Conservation (phyloP, 768 basidiomycete species). For the Kwoniella europaea region DNA sequence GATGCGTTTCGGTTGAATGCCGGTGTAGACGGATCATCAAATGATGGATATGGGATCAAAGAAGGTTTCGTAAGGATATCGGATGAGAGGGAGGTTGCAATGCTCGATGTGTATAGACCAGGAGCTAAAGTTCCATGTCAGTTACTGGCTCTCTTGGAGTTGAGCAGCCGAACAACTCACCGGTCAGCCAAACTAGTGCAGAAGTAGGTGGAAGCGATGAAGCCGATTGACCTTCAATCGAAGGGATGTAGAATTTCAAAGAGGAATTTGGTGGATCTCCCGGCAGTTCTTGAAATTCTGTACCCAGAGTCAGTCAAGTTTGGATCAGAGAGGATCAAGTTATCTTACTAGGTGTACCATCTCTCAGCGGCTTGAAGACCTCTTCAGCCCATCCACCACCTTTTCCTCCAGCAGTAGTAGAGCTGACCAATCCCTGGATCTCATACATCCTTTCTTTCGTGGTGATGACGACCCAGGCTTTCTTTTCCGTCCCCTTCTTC, state of each 20-base stretch:
- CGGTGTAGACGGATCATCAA: conserved; percentile 34
- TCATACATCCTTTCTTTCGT: conserved; percentile 90
- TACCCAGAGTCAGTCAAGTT: conserved; percentile 18
- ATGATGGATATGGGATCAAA: conserved; percentile 52
- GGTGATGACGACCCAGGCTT: conserved; percentile 73
- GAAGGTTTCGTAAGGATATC: conserved; percentile 59
- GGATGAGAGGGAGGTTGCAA: conserved; percentile 75
- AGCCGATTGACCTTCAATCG: conserved; percentile 63
- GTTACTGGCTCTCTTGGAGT: not conserved
- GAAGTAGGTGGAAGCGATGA: conserved; percentile 66
- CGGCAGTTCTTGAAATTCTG: conserved; percentile 89
- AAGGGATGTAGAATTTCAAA: conserved; percentile 74
- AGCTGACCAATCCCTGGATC: conserved; percentile 61
- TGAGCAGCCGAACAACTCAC: conserved; percentile 60
- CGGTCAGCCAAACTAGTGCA: conserved; percentile 87
- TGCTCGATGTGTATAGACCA: conserved; percentile 84
- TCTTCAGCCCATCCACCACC: conserved; percentile 71
- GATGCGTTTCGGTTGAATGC: conserved; percentile 33
- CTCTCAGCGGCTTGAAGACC: conserved; percentile 75
- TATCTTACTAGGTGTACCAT: conserved; percentile 76
- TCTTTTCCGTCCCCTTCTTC: conserved; percentile 61
- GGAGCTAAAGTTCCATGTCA: conserved; percentile 64
- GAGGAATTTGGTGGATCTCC: conserved; percentile 76
- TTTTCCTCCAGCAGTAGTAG: conserved; percentile 71
- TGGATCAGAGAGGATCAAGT: not conserved